phyloP scores from a whole-genome alignment of 2,329 filamentous ascomycete genomes.

The Calonectria ilicicola region DNA sequence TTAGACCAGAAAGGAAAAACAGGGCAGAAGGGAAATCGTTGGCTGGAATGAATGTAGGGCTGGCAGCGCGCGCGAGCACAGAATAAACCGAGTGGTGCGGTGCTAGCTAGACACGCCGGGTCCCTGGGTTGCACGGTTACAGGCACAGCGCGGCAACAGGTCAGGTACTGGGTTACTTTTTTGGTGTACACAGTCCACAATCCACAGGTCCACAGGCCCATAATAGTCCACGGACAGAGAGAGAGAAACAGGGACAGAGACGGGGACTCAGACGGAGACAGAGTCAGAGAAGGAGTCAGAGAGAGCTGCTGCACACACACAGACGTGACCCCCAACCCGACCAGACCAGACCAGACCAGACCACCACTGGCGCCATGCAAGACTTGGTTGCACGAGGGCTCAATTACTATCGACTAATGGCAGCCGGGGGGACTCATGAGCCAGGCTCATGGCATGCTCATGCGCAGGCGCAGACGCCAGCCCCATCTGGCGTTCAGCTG shows the following conservation, averaged over 20 bases:
- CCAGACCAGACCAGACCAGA: too few species aligned
- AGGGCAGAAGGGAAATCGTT: neutral
- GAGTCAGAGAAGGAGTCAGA: too few species aligned
- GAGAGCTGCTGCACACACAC: neutral
- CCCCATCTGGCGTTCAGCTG: conserved; percentile 8
- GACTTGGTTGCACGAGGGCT: neutral
- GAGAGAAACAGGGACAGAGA: too few species aligned
- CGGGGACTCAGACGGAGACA: too few species aligned
- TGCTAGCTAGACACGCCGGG: neutral
- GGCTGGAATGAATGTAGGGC: neutral
- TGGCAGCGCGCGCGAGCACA: neutral
- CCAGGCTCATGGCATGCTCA: conserved; percentile 15
- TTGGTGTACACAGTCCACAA: neutral
- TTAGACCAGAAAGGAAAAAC: neutral
- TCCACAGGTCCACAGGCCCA: too few species aligned
- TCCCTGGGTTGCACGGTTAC: neutral
- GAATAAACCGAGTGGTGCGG: neutral
- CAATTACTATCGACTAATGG: neutral
- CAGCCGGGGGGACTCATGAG: conserved; percentile 3
- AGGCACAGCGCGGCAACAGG: neutral
- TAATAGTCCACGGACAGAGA: too few species aligned
- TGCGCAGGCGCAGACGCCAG: conserved; percentile 8
- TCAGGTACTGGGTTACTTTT: too few species aligned
- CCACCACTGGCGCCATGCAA: neutral
- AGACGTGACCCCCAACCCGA: too few species aligned